Conservation (phyloP, 2,329 filamentous ascomycete genomes). For the Colletotrichum nymphaeae region DNA sequence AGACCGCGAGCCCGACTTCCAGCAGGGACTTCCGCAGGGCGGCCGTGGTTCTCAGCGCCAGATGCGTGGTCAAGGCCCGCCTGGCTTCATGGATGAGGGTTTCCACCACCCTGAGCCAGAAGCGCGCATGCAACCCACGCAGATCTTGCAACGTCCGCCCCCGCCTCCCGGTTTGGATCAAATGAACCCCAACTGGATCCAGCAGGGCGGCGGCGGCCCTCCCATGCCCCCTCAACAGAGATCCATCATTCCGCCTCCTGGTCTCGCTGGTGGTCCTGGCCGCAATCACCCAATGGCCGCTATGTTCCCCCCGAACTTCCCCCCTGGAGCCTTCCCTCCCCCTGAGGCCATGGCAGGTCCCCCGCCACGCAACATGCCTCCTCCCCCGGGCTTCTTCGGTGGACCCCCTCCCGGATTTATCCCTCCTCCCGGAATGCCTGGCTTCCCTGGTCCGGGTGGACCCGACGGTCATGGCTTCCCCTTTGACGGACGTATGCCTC, state of each 20-base stretch:
- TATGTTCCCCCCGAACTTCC: constrained; percentile 73
- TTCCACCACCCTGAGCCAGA: constrained; percentile 63
- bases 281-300: constrained; percentile 63
- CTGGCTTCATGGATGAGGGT: constrained; percentile 66
- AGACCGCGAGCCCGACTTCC: constrained; percentile 61
- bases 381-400: constrained; percentile 69
- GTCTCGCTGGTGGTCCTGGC: constrained; percentile 56
- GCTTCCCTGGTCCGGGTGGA: constrained; percentile 64
- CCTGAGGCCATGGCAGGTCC: constrained; percentile 62
- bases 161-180: constrained; percentile 70
- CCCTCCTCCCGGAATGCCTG: constrained; percentile 64
- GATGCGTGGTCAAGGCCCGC: constrained; percentile 58
- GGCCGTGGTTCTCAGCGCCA: constrained; percentile 50
- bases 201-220: constrained; percentile 48
- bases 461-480: constrained; percentile 62
- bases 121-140: constrained; percentile 66
- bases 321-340: constrained; percentile 58
- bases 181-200: constrained; percentile 68
- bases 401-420: constrained; percentile 63
- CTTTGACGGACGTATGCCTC: constrained; percentile 68
- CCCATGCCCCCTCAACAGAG: constrained; percentile 53
- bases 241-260: constrained; percentile 70
- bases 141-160: constrained; percentile 73
- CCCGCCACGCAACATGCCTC: constrained; percentile 65
- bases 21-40: constrained; percentile 45